Conservation (phyloP, 1,284 basidiomycete genomes). For the Pyrrhoderma noxium region DNA sequence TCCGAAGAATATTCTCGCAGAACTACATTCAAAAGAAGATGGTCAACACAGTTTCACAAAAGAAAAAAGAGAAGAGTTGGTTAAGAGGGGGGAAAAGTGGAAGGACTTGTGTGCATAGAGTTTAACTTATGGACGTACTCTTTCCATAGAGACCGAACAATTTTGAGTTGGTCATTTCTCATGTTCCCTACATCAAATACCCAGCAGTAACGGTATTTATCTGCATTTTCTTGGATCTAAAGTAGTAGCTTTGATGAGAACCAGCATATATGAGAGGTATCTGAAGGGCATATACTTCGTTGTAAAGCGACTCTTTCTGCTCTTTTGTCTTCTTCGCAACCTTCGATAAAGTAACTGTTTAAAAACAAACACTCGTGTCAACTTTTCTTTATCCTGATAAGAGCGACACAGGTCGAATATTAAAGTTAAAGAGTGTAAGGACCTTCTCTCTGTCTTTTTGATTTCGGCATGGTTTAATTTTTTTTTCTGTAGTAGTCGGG, state of each 20-base stretch:
- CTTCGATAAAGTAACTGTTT: constrained; percentile 69
- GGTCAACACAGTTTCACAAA: too few relatives aligned
- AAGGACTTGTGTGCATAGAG: too few relatives aligned
- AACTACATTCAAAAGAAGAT: constrained; percentile 35
- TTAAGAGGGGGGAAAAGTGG: too few relatives aligned
- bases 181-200: constrained; percentile 91
- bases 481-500: too few relatives aligned
- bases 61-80: too few relatives aligned
- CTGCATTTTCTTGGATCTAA: constrained; percentile 69
- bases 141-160: constrained; percentile 90
- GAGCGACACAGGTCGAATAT: too few relatives aligned
- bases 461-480: too few relatives aligned
- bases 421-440: too few relatives aligned
- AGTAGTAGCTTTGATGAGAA: constrained; percentile 9
- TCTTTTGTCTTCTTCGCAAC: constrained; percentile 75
- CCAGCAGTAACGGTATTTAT: constrained; percentile 94
- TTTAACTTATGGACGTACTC: constrained; percentile 46
- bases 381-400: too few relatives aligned
- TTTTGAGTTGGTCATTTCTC: constrained; percentile 92
- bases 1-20: constrained; percentile 90
- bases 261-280: neutral
- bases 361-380: too few relatives aligned
- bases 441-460: too few relatives aligned
- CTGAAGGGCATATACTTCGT: constrained; percentile 55
- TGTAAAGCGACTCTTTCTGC: constrained; percentile 81